These are phyloP conservation scores for Yarrowia galli DNA, from an alignment of 1,139 yeast genomes.

Conservation along the genomic window DNA sequence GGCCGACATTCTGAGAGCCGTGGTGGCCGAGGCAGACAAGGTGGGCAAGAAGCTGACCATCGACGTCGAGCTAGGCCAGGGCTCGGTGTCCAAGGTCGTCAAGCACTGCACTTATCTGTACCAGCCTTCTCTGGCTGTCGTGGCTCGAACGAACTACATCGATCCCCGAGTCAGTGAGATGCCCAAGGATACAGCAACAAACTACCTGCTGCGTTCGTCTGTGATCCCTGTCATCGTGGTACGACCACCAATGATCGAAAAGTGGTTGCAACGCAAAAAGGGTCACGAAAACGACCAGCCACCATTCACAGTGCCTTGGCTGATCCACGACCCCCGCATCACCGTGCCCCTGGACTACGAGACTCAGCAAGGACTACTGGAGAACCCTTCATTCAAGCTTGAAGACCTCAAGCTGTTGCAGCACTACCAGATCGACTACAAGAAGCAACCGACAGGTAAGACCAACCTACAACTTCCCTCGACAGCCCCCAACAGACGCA, in stretches of 20 bases:
- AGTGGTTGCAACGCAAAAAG: constrained; percentile 14
- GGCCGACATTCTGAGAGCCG: constrained; percentile 53
- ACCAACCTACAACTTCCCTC: constrained; percentile 8
- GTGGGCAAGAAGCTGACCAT: constrained; percentile 52
- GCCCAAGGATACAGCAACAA: constrained; percentile 58
- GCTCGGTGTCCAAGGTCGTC: constrained; percentile 64
- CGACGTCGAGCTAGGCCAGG: constrained; percentile 67
- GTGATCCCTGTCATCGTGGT: constrained; percentile 75
- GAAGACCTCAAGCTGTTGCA: constrained; percentile 34
- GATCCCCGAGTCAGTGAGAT: constrained; percentile 57
- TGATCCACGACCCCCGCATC: constrained; percentile 32
- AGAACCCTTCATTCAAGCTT: constrained; percentile 37
- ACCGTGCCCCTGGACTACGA: constrained; percentile 30
- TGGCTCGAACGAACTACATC: constrained; percentile 62
- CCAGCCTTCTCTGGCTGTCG: constrained; percentile 69
- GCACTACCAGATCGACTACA: constrained; percentile 35
- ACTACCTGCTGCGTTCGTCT: constrained; percentile 70
- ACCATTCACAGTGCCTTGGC: constrained; percentile 30
- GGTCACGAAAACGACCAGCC: not conserved
- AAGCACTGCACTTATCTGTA: constrained; percentile 64
- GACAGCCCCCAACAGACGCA: constrained; percentile 17
- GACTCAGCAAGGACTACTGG: constrained; percentile 24
- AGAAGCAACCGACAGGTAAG: constrained; percentile 22
- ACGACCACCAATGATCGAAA: constrained; percentile 55
- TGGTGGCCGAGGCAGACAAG: constrained; percentile 51